phyloP scores from a whole-genome alignment of 176 grass and related monocot genomes.

The Zoysia pacifica region DNA sequence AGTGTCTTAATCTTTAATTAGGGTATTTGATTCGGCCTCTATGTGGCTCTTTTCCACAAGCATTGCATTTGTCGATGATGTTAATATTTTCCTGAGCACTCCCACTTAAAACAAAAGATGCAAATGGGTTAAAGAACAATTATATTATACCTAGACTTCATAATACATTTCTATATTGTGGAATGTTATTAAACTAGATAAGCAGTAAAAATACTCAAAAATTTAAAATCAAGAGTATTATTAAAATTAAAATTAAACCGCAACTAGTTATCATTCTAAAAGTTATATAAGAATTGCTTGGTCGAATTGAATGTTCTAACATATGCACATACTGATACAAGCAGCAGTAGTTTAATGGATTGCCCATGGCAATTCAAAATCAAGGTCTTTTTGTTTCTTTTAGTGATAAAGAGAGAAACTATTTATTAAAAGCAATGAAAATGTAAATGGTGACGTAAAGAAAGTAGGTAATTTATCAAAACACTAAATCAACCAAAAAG shows the following conservation, averaged over 20 bases:
- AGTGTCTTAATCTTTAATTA: not conserved
- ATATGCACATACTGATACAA: not conserved
- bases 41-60: not conserved
- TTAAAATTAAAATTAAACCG: not conserved
- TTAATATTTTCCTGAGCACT: not conserved
- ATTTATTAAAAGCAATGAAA: not conserved
- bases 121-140: not conserved
- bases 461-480: not conserved
- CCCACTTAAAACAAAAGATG: not conserved
- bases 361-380: not conserved
- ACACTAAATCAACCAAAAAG: not conserved
- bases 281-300: not conserved
- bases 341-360: not conserved
- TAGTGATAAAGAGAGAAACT: not conserved
- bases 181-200: not conserved
- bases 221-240: not conserved
- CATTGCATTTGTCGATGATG: not conserved
- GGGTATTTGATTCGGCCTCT: not conserved
- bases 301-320: not conserved
- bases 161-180: not conserved
- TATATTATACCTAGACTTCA: not conserved
- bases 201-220: not conserved
- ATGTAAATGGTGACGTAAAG: not conserved
- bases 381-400: not conserved
- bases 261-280: not conserved